Conservation (phyloP, 106 monocot species). For the Iris macrosiphon region DNA sequence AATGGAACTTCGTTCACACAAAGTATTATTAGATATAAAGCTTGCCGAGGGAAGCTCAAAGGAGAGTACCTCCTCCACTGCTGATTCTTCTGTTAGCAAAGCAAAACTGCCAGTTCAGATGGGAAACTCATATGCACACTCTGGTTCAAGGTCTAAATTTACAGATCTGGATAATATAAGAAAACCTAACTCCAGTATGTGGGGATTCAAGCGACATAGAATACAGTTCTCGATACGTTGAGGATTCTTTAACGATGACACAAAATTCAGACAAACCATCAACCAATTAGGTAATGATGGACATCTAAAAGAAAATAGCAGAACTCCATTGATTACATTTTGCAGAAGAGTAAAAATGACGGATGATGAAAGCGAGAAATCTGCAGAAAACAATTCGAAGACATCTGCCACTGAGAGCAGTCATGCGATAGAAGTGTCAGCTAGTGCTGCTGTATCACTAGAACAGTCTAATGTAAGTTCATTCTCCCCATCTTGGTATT, state of each 20-base stretch:
- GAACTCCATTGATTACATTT: slow-evolving; percentile 24
- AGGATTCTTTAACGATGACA: background rate
- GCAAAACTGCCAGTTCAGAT: background rate
- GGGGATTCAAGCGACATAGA: slow-evolving; percentile 6
- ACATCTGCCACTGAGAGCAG: background rate
- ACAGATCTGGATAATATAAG: background rate
- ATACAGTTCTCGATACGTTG: background rate
- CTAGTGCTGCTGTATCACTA: background rate
- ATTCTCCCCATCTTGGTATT: slow-evolving; percentile 6
- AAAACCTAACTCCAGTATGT: background rate
- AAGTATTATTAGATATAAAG: too few species aligned
- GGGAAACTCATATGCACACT: background rate
- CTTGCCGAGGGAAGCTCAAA: too few species aligned
- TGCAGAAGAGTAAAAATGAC: slow-evolving; percentile 30
- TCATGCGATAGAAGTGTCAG: background rate
- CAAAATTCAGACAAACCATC: slow-evolving; percentile 9
- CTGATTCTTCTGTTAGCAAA: slow-evolving; percentile 1
- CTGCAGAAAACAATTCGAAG: background rate
- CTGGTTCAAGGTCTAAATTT: slow-evolving; percentile 4
- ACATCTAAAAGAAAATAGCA: slow-evolving; percentile 6
- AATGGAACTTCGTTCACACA: too few species aligned
- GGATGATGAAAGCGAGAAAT: slow-evolving; percentile 1
- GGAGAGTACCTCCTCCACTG: too few species aligned
- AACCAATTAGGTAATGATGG: too few species aligned
- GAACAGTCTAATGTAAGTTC: slow-evolving; percentile 3